These are phyloP conservation scores for Discostella stelligera DNA, from an alignment of 352 stramenopile species.

Conservation along the genomic window DNA sequence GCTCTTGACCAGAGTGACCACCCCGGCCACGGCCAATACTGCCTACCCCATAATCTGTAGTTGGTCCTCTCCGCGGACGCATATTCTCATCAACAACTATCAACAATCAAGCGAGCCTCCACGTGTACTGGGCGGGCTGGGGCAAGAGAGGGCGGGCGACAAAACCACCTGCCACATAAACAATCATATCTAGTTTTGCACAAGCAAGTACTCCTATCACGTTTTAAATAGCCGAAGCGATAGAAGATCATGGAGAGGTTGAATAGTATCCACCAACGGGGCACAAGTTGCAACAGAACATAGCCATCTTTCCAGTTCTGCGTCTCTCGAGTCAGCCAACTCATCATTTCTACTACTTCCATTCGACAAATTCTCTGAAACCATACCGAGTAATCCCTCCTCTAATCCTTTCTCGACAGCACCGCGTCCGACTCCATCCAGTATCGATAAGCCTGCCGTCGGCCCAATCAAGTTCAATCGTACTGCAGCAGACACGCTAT, in stretches of 20 bases:
- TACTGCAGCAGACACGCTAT: conserved; percentile 75
- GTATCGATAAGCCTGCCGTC: conserved; percentile 54
- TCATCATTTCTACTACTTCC: background rate
- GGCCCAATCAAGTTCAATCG: conserved; percentile 76
- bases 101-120: too few relatives aligned
- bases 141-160: too few relatives aligned
- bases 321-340: background rate
- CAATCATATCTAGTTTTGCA: too few relatives aligned
- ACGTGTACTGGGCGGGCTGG: too few relatives aligned
- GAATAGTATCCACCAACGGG: conserved; percentile 65
- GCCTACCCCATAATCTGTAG: too few relatives aligned
- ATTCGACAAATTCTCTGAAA: conserved; percentile 1
- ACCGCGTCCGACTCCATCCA: conserved; percentile 46
- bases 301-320: conserved; percentile 22
- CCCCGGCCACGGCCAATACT: too few relatives aligned
- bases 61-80: too few relatives aligned
- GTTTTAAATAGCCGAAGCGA: conserved; percentile 73
- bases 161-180: too few relatives aligned
- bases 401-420: conserved; percentile 52
- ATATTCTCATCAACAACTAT: too few relatives aligned
- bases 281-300: conserved; percentile 45
- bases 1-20: too few relatives aligned
- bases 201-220: conserved; percentile 37
- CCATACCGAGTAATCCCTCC: conserved; percentile 31
- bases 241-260: conserved; percentile 73